These are phyloP conservation scores for Takashimella tepidaria DNA, from an alignment of 1,284 basidiomycete species.

Conservation along the genomic window DNA sequence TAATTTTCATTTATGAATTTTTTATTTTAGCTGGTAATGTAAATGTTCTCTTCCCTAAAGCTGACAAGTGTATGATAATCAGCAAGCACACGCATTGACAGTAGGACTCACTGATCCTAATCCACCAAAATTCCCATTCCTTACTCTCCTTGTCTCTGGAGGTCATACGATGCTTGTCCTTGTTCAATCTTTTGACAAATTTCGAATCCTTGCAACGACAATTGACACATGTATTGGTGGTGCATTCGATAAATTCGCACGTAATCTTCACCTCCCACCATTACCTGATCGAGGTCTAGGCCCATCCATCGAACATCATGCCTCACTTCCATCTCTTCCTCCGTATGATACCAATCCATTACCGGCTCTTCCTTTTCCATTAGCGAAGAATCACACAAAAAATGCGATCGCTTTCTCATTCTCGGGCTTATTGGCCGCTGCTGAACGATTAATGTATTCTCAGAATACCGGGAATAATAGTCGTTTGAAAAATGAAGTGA, in stretches of 20 bases:
- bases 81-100: slow-evolving; percentile 94
- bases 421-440: slow-evolving; percentile 62
- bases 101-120: slow-evolving; percentile 61
- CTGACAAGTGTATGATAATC: no score
- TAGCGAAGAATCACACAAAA: slow-evolving; percentile 37
- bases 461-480: neutral
- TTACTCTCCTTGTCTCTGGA: slow-evolving; percentile 80
- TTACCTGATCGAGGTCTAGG: slow-evolving; percentile 58
- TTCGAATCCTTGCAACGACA: slow-evolving; percentile 69
- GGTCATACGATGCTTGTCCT: slow-evolving; percentile 86
- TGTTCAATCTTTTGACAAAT: slow-evolving; percentile 57
- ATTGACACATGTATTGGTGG: slow-evolving; percentile 70
- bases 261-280: slow-evolving; percentile 62
- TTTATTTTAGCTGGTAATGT: no score
- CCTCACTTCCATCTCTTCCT: slow-evolving; percentile 22
- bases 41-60: no score
- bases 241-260: slow-evolving; percentile 72
- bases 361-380: slow-evolving; percentile 54
- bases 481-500: neutral
- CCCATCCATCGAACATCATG: slow-evolving; percentile 68
- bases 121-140: slow-evolving; percentile 71
- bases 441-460: slow-evolving; percentile 37
- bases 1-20: no score
- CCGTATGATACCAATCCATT: slow-evolving; percentile 36
- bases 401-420: slow-evolving; percentile 65